These are phyloP conservation scores for Claviceps arundinis DNA, from an alignment of 2,329 filamentous ascomycete genomes.

Conservation along the genomic window DNA sequence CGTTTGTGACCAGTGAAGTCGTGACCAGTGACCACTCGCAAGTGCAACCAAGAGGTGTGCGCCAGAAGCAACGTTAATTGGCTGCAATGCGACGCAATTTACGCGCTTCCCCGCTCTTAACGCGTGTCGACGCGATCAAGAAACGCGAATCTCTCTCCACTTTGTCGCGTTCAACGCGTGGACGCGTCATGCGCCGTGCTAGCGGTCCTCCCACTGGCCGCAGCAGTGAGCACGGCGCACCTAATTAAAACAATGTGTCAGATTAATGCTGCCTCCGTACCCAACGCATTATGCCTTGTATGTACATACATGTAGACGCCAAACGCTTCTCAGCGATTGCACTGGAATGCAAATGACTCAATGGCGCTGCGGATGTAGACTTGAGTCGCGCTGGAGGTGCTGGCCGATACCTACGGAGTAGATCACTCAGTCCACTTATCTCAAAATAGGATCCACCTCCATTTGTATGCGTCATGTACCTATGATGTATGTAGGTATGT, in stretches of 20 bases:
- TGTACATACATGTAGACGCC: neutral
- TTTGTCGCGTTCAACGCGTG: too few relatives aligned
- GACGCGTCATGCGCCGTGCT: neutral
- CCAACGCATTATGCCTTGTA: neutral
- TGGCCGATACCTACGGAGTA: too few relatives aligned
- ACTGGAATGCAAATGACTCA: neutral
- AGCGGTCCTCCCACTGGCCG: neutral
- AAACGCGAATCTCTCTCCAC: neutral
- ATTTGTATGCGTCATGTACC: neutral
- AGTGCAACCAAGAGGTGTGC: neutral
- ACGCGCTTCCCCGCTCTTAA: neutral
- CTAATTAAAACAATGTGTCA: neutral
- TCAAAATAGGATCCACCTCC: neutral
- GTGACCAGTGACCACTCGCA: neutral
- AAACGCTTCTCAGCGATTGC: neutral
- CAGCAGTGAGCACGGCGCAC: neutral
- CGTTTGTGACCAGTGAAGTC: neutral
- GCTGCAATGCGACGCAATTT: neutral
- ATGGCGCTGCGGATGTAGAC: neutral
- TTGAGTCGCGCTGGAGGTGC: neutral
- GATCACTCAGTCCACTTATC: neutral
- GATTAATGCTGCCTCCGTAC: neutral
- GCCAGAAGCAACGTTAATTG: neutral
- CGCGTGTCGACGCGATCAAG: neutral
- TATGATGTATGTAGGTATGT: too few relatives aligned